Evolutionary conservation across 2,329 filamentous ascomycete genomes (phyloP).

Genomic region (Phaeoacremonium minimum): DNA sequence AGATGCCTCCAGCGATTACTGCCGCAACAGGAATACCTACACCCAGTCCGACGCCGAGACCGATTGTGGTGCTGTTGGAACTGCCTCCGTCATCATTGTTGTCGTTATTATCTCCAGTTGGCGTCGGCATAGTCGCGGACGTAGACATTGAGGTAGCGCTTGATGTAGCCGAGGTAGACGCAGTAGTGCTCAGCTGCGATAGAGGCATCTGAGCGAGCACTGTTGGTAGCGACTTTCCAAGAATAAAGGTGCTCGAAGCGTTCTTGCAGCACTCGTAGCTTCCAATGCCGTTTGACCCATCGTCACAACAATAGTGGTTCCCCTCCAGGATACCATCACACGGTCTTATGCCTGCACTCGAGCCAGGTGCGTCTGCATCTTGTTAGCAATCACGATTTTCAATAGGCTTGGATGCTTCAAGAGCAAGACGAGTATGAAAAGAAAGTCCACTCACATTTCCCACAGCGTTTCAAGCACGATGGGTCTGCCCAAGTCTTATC

Average conservation of each 20-base stretch:
- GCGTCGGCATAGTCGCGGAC: neutral
- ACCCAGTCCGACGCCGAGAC: conserved; percentile 1
- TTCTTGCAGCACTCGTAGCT: conserved; percentile 2
- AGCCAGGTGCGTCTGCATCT: neutral
- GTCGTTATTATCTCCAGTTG: neutral
- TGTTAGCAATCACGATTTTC: neutral
- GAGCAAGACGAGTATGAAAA: too few relatives aligned
- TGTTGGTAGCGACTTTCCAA: neutral
- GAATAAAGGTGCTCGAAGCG: conserved; percentile 1
- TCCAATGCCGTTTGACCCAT: neutral
- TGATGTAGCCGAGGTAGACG: neutral
- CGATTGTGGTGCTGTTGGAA: neutral
- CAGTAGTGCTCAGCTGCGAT: conserved; percentile 1
- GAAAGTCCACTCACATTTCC: neutral
- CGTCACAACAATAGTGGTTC: conserved; percentile 1
- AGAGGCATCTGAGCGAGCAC: conserved; percentile 1
- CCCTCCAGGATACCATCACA: conserved; percentile 1
- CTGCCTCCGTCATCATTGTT: too few relatives aligned
- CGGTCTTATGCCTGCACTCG: neutral
- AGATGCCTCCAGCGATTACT: neutral
- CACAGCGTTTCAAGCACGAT: neutral
- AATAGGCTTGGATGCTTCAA: neutral
- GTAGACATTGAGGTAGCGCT: neutral
- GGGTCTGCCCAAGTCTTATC: conserved; percentile 1
- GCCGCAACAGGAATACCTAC: conserved; percentile 1